Evolutionary conservation across 768 basidiomycete genomes (phyloP), one percentile per base, ranked within the genome.

Genomic region (Termitomyces sp.): DNA sequence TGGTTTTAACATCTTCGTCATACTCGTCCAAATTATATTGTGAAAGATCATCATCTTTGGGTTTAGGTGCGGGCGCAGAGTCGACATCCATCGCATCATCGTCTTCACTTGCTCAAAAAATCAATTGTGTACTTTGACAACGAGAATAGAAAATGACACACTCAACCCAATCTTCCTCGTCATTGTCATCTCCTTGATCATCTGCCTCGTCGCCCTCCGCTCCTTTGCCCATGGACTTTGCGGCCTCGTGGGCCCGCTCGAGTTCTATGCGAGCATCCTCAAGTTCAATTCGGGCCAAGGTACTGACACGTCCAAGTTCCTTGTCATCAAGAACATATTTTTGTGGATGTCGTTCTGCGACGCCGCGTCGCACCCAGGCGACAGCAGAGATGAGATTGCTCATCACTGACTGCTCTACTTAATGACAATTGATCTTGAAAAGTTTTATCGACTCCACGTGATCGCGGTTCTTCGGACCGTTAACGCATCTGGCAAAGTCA

Each of bases 11-110:
- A 64, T 96, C 94, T 51, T 95, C 79, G 64, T 98, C 96, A 66
- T 98, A 99, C 13, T 87, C 82, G 65, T 98, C 95, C 58, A 98
- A 73, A 56, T 95, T 87, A 70, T 98, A 99, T 61, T 92, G 76
- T 0, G 88, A 82, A 20, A 99, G 74, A 71, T 92, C 92, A 57
- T 90, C 86, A 5, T 68, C 67, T 55, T 75, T 75, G 57, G 63
- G 57, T 63, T 71, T 75, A 5, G 64, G 62, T 20, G 63, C 69
- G 7, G 66, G 63, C 20, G 64, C 69, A 67, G 71, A 63, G 67
- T 84, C 84, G 60, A 84, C 79, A 50, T 83, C 84, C 87, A 90
- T 91, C 51, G 81, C 75, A 62, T 83, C 80, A 41, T 71, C 71
- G 44, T 71, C 75, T 66, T 74, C 74, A 67, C 73, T 55, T 65